Percentiles rank a stretch among this genome's conserved stretches.
These are phyloP conservation scores for Theileria parva DNA, from an alignment of 169 alveolate species.

Conservation along the genomic window DNA sequence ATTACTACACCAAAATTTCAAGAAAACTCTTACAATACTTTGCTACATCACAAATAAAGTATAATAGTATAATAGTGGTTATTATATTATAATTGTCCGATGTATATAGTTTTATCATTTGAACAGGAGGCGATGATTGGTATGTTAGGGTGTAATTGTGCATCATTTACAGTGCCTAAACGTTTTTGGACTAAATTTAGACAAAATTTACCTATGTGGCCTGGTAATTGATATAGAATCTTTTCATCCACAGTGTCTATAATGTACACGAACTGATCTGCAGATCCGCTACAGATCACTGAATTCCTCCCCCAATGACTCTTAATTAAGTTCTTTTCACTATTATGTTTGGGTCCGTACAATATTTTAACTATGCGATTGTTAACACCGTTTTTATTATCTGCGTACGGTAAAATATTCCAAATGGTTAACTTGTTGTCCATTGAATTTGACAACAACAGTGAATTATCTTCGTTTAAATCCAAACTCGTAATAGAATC, in stretches of 20 bases:
- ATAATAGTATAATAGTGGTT: too few relatives aligned
- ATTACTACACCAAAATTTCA: too few relatives aligned
- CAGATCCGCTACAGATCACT: conserved; percentile 74
- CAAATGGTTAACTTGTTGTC: conserved; percentile 78
- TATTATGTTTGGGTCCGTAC: conserved; percentile 75
- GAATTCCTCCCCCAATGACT: conserved; percentile 75
- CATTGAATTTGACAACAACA: conserved; percentile 75
- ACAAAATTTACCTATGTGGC: conserved; percentile 53
- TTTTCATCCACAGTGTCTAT: conserved; percentile 68
- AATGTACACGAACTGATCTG: conserved; percentile 77
- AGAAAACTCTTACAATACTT: too few relatives aligned
- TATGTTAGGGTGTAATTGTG: conserved; percentile 77
- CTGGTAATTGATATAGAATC: conserved; percentile 77
- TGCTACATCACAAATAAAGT: too few relatives aligned
- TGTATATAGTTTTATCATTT: conserved; percentile 73
- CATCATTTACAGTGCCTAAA: conserved; percentile 81
- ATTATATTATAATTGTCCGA: conserved; percentile 73
- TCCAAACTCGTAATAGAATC: conserved; percentile 80
- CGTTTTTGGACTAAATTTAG: too few relatives aligned
- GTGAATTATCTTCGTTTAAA: conserved; percentile 69
- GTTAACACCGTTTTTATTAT: conserved; percentile 3
- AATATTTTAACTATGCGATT: conserved; percentile 49
- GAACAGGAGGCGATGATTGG: conserved; percentile 81
- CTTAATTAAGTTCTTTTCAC: conserved; percentile 77
- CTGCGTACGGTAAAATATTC: conserved; percentile 78